Conservation (phyloP, 208 protist genomes). For the Acanthamoeba castellanii region DNA sequence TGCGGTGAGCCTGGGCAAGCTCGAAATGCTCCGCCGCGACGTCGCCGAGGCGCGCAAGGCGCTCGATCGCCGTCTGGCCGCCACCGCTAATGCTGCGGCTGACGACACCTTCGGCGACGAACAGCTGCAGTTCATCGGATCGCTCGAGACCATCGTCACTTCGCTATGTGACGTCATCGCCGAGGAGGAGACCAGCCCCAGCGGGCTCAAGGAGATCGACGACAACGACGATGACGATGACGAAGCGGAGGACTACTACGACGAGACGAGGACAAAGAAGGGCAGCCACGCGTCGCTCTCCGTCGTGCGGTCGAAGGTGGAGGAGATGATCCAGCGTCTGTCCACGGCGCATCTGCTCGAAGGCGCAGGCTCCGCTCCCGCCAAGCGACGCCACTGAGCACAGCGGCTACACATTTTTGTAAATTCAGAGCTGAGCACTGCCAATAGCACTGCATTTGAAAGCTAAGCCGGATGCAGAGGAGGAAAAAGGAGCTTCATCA, state of each 20-base stretch:
- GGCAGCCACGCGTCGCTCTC: constrained; percentile 19
- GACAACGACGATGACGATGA: background rate
- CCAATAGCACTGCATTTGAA: no score
- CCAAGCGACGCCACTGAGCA: background rate
- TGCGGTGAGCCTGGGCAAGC: background rate
- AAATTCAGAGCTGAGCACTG: no score
- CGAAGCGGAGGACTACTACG: background rate
- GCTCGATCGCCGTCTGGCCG: background rate
- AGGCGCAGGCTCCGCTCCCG: background rate
- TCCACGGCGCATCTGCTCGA: background rate
- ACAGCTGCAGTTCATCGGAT: constrained; percentile 17
- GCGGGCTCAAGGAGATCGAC: background rate
- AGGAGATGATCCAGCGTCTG: constrained; percentile 24
- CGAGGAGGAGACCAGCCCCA: background rate
- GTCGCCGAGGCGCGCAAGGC: constrained; percentile 39
- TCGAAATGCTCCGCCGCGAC: constrained; percentile 34
- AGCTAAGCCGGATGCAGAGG: no score
- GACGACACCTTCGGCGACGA: background rate
- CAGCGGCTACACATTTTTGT: background rate
- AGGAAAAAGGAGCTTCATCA: no score
- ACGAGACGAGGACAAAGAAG: background rate
- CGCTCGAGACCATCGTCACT: constrained; percentile 16
- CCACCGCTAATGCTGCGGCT: background rate
- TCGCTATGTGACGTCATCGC: background rate
- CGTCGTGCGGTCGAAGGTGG: background rate